These are phyloP conservation scores for Dendrostoma leiphaemia DNA, from an alignment of 2,329 filamentous ascomycete species.

Conservation along the genomic window DNA sequence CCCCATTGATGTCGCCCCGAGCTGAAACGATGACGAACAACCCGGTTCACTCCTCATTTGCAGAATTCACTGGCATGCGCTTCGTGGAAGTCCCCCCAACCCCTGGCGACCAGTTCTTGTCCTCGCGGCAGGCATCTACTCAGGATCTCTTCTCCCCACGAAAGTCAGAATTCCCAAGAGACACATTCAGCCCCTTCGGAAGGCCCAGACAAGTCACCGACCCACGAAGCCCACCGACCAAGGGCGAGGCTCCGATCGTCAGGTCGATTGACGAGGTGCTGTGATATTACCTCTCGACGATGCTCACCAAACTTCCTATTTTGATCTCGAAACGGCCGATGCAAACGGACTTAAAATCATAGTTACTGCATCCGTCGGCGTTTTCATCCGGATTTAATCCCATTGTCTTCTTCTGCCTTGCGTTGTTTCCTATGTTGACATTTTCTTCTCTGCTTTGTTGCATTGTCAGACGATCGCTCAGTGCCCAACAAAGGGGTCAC, in stretches of 20 bases:
- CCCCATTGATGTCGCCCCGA: conserved; percentile 68
- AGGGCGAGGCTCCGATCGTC: conserved; percentile 71
- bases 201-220: conserved; percentile 55
- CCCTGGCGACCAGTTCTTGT: conserved; percentile 49
- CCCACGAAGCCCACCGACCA: conserved; percentile 72
- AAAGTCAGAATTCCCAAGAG: conserved; percentile 50
- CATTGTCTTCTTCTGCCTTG: conserved; percentile 3
- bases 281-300: conserved; percentile 36
- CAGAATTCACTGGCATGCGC: conserved; percentile 45
- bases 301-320: background rate
- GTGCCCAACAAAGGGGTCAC: conserved; percentile 7
- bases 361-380: conserved; percentile 10
- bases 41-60: conserved; percentile 52
- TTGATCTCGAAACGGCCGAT: conserved; percentile 7
- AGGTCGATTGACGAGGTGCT: conserved; percentile 77
- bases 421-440: conserved; percentile 16
- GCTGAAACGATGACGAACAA: conserved; percentile 71
- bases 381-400: conserved; percentile 1
- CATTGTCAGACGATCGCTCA: conserved; percentile 14
- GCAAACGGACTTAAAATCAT: conserved; percentile 7
- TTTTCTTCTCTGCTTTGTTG: background rate
- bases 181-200: conserved; percentile 51
- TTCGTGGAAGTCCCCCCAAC: conserved; percentile 53
- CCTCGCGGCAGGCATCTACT: background rate
- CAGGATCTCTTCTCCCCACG: conserved; percentile 39